These are phyloP conservation scores for Styphnolobium japonicum DNA, from an alignment of 306 rosid species.

Conservation along the genomic window DNA sequence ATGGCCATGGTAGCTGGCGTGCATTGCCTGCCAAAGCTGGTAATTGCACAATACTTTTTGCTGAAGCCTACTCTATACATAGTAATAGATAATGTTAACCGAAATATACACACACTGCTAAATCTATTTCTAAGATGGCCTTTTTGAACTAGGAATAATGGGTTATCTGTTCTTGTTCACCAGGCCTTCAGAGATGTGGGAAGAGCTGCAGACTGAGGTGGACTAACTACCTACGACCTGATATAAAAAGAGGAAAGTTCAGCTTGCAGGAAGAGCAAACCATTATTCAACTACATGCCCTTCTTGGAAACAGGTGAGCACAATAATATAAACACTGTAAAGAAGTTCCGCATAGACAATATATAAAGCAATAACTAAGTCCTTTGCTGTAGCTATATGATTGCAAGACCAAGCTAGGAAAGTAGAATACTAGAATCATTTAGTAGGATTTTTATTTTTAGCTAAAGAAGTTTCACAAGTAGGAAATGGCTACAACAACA, in stretches of 20 bases:
- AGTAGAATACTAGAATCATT: not conserved
- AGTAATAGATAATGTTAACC: too few relatives aligned
- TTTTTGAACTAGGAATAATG: not conserved
- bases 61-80: too few relatives aligned
- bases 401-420: not conserved
- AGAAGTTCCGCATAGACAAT: not conserved
- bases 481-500: not conserved
- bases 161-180: not conserved
- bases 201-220: conserved; percentile 59
- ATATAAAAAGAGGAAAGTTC: conserved; percentile 54
- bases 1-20: conserved; percentile 76
- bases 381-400: not conserved
- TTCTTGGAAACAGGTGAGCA: conserved; percentile 49
- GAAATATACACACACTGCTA: not conserved
- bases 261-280: conserved; percentile 53
- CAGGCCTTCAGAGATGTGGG: conserved; percentile 55
- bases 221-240: conserved; percentile 54
- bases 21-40: conserved; percentile 64
- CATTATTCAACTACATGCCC: conserved; percentile 59
- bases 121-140: not conserved
- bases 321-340: not conserved
- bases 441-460: not conserved
- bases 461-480: not conserved
- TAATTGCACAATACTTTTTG: not conserved
- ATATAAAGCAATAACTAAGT: not conserved